Base-by-base conservation (phyloP, 2,329 filamentous ascomycete genomes). In the Penicillium sp. region DNA sequence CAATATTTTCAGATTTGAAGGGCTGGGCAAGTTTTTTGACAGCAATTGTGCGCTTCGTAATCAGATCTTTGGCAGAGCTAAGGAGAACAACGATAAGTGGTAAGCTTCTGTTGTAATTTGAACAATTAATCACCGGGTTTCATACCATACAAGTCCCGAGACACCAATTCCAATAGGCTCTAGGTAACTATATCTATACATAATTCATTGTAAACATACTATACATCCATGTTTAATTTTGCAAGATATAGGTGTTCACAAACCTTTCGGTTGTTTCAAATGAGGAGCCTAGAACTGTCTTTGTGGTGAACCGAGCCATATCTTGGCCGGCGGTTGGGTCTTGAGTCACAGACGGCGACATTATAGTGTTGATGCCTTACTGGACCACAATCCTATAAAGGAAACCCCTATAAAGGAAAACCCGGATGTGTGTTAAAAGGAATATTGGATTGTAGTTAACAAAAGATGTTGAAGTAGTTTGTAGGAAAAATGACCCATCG, bases 1-100 rank as follows among this genome's bases (percentile, higher is more conserved):
- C 95, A 49, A 99, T 84, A 57, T 97, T 93, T 0, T 93, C 92
- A n/a, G 95, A 98, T 83, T 92, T 96, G 79, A 99, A 99, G 8
- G 95, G 95, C 82, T 98, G 98, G 91, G 98, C 97, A 72, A 99
- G 98, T 85, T 99, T 99, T 85, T 99, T 99, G 74, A 99, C 92
- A 58, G 95, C 95, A 58, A 99, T 95, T 77, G 92, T 92, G 76
- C 96, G 92, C 76, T 87, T 90, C 56, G 93, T 96, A 76, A 99
- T 91, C 80, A 97, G 92, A 77, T 99, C 95, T 79, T 91, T 92
- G 52, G 95, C 95, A 64, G 95, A 98, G 79, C 93, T 98, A 65
- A 61, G 24, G 33, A n/a, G 22, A 39, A 5, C 49, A 54, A 31
- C 51, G 48, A n/a, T 22, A 27, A 31, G 22, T 46, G 8, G 22